Evolutionary conservation across 345 rosid genomes (phyloP).

Genomic region (Eucalyptus pumila): DNA sequence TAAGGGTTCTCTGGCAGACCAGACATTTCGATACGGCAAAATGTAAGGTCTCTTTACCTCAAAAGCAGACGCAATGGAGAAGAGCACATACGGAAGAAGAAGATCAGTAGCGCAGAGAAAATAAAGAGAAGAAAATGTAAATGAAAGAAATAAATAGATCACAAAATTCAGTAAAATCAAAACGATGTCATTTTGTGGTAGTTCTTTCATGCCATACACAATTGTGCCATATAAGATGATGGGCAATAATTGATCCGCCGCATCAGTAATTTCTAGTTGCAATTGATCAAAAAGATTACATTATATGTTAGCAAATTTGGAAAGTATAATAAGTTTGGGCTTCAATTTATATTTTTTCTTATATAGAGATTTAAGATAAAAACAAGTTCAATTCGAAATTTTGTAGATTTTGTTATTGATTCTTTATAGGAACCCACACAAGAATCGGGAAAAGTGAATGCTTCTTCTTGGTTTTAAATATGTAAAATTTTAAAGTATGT

Average conservation of each 20-base stretch:
- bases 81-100: neutral
- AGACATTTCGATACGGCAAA: neutral
- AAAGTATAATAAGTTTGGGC: neutral
- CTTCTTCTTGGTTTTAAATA: too few relatives aligned
- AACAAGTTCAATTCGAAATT: too few relatives aligned
- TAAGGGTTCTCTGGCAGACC: neutral
- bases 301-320: too few relatives aligned
- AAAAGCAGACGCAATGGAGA: neutral
- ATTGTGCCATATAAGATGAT: neutral
- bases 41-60: neutral
- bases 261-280: too few relatives aligned
- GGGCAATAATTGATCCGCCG: too few relatives aligned
- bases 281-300: too few relatives aligned
- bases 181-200: neutral
- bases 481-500: too few relatives aligned
- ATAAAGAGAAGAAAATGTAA: neutral
- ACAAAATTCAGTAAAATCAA: neutral
- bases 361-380: too few relatives aligned
- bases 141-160: neutral
- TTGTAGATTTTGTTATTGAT: too few relatives aligned
- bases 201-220: neutral
- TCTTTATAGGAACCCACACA: too few relatives aligned
- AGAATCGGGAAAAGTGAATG: too few relatives aligned
- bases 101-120: neutral
- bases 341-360: neutral